A percentile compares a stretch with the other conserved stretches of the same genome.
Conservation (phyloP, 257 asterid species). For the Scutellaria baicalensis region DNA sequence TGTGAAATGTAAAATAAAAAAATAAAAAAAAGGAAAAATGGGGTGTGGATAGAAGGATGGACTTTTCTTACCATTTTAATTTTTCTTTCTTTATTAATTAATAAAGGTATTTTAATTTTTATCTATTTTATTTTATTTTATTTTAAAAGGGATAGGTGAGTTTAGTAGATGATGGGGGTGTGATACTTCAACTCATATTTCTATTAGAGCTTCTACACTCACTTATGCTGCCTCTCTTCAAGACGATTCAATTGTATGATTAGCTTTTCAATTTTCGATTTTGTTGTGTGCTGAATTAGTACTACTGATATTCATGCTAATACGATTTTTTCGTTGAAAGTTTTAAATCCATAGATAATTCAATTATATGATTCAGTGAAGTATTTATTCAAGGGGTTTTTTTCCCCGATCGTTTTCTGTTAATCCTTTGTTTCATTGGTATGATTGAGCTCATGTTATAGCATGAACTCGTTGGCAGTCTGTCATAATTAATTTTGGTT, state of each 20-base stretch:
- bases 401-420: neutral
- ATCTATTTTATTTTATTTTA: no score
- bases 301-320: slow-evolving; percentile 3
- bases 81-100: no score
- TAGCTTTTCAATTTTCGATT: neutral
- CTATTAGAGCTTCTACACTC: neutral
- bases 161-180: no score
- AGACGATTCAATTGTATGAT: slow-evolving; percentile 6
- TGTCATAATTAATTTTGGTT: neutral
- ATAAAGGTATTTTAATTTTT: no score
- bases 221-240: neutral
- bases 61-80: no score
- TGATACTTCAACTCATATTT: no score
- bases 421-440: neutral
- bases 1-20: no score
- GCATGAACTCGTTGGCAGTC: neutral
- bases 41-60: no score
- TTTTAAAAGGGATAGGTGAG: no score
- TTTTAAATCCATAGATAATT: slow-evolving; percentile 10
- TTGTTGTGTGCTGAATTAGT: neutral
- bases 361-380: neutral
- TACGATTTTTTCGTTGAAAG: neutral
- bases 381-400: neutral
- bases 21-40: no score
- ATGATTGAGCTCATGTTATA: neutral